These are phyloP conservation scores for Anisogramma anomala DNA, from an alignment of 2,329 filamentous ascomycete genomes.

Conservation along the genomic window DNA sequence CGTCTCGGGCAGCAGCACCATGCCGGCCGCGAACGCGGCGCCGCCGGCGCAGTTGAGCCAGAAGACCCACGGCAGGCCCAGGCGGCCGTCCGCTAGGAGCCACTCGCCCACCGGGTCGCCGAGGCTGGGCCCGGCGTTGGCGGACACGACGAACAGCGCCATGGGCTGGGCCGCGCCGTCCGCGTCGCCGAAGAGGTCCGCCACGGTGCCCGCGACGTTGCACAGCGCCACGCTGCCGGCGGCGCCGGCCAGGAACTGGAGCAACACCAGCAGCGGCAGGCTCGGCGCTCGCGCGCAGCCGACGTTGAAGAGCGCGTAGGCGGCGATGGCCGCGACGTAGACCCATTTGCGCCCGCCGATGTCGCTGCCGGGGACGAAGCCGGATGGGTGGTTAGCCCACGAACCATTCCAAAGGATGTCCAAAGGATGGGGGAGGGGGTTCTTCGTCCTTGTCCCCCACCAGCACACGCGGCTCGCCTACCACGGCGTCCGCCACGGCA, in stretches of 20 bases:
- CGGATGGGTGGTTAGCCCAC: neutral
- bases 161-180: conserved; percentile 31
- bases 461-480: no score
- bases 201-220: conserved; percentile 26
- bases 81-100: conserved; percentile 25
- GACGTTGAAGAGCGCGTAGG: conserved; percentile 26
- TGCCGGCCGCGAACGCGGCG: conserved; percentile 24
- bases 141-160: conserved; percentile 30
- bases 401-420: neutral
- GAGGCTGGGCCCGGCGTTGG: conserved; percentile 28
- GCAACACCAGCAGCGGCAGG: conserved; percentile 28
- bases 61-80: conserved; percentile 30
- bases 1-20: conserved; percentile 29
- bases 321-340: conserved; percentile 26
- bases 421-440: no score
- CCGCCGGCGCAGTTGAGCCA: conserved; percentile 31
- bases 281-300: conserved; percentile 25
- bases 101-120: conserved; percentile 29
- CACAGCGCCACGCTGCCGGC: conserved; percentile 26
- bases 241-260: conserved; percentile 25
- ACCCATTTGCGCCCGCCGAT: conserved; percentile 33
- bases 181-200: conserved; percentile 25
- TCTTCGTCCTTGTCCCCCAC: no score
- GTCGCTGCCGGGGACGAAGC: no score
- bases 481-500: no score